These are phyloP conservation scores for Cryphonectria radicalis DNA, from an alignment of 2,329 filamentous ascomycete genomes.

Conservation along the genomic window DNA sequence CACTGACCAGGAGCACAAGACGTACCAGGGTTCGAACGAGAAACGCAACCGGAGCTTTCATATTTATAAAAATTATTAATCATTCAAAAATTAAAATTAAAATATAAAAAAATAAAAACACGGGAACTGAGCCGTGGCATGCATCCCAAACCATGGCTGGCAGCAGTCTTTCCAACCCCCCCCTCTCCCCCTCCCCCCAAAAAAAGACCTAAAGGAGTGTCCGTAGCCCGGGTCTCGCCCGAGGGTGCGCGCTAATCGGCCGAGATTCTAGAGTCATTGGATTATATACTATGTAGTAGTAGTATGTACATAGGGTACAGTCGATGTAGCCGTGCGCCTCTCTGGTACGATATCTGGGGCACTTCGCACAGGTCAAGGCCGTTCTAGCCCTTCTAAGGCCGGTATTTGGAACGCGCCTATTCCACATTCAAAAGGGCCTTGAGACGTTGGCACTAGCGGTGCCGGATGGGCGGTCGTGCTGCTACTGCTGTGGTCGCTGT, in stretches of 20 bases:
- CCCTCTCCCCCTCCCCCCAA: no score
- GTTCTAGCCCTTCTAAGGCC: not conserved
- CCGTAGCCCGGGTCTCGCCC: not conserved
- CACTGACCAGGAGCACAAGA: not conserved
- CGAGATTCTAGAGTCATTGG: not conserved
- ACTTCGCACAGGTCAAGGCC: not conserved
- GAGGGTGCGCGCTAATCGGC: not conserved
- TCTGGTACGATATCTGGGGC: constrained; percentile 3
- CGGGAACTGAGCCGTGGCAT: not conserved
- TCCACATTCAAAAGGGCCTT: not conserved
- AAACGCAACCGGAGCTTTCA: not conserved
- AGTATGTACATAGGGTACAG: not conserved
- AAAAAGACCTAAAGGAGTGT: not conserved
- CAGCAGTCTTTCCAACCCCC: not conserved
- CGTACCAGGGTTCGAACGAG: not conserved
- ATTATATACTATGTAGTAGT: not conserved
- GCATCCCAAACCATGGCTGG: not conserved
- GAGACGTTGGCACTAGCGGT: constrained; percentile 7
- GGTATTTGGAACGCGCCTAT: constrained; percentile 3
- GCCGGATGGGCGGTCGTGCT: not conserved
- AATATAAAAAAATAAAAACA: no score
- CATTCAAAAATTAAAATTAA: no score
- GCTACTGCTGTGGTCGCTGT: not conserved
- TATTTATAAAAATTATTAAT: not conserved
- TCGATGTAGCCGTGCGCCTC: constrained; percentile 1